Base-by-base conservation (phyloP, 1,284 basidiomycete species). In the Microstroma glucosiphilum region DNA sequence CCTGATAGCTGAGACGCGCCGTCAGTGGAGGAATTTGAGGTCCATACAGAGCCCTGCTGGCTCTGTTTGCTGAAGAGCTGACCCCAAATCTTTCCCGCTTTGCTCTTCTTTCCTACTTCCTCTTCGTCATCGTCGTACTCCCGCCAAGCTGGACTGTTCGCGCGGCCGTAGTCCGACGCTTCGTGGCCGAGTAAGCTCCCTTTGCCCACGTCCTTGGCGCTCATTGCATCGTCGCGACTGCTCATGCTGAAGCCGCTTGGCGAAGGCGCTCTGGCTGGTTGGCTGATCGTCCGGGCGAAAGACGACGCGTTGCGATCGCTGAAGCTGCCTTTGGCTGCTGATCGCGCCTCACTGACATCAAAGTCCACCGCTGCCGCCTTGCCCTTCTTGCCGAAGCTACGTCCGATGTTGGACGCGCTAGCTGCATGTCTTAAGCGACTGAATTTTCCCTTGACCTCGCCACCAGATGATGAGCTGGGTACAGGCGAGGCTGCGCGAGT, bases 251-350 rank as follows among this genome's bases (percentile, higher is more conserved):
- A 48, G n/a, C 17, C 46, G 23, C 23, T 23, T 48, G 46, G 46
- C 46, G 46, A 48, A n/a, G 46, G 46, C 3, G 46, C 23, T 37
- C 30, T 37, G 30, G 30, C 30, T 37, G 30, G 30, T 9, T 37
- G 30, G 9, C 30, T 37, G 30, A 37, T 37, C 30, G 30, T 37
- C 30, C 30, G 30, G 46, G 23, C 46, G 11, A n/a, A n/a, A n/a
- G 46, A 48, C 46, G 46, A 48, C 46, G 46, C 46, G 17, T n/a
- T n/a, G 46, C 46, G 46, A n/a, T n/a, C 46, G 23, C 23, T 48
- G 46, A n/a, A n/a, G n/a, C 23, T 48, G 46, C 12, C 12, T 12
- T 48, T n/a, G 17, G 46, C 46, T n/a, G 46, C 46, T 48, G 17
- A 23, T 7, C 17, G 46, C 46, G 17, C n/a, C 51, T 54, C 21